Conservation (phyloP, 1,139 yeast species). For the Geotrichum klebahnii region DNA sequence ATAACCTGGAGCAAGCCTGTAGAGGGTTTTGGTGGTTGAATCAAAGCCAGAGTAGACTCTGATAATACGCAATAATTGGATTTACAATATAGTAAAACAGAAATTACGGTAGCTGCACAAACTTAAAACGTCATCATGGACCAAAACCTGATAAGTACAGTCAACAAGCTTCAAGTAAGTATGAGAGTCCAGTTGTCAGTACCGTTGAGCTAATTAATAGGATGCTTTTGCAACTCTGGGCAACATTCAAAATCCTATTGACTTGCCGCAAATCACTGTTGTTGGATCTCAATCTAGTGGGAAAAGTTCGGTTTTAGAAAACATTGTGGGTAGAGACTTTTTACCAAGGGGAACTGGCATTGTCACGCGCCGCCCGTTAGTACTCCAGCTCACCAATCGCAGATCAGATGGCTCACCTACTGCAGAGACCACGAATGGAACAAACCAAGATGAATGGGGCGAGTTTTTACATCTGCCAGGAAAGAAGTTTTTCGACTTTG, state of each 20-base stretch:
- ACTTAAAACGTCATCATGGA: too few relatives aligned
- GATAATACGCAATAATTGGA: constrained; percentile 67
- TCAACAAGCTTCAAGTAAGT: constrained; percentile 62
- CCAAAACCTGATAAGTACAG: constrained; percentile 81
- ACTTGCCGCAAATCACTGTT: constrained; percentile 92
- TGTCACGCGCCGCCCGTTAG: constrained; percentile 89
- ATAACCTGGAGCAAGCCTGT: too few relatives aligned
- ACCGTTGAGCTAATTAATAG: constrained; percentile 62
- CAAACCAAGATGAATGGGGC: constrained; percentile 94
- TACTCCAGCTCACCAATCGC: constrained; percentile 72
- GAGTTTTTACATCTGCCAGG: constrained; percentile 92
- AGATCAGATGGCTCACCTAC: constrained; percentile 40
- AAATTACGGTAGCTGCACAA: neutral
- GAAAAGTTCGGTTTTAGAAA: constrained; percentile 87
- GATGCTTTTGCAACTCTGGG: constrained; percentile 93
- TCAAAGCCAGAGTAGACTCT: too few relatives aligned
- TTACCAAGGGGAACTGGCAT: constrained; percentile 94
- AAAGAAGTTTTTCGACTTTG: constrained; percentile 81
- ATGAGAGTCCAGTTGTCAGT: neutral
- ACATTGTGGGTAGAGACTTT: constrained; percentile 92
- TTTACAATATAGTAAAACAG: neutral
- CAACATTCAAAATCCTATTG: constrained; percentile 48
- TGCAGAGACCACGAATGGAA: constrained; percentile 44
- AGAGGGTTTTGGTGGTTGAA: too few relatives aligned
- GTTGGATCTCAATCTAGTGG: constrained; percentile 96